Percentiles rank a stretch among this genome's conserved stretches.
phyloP scores from a whole-genome alignment of 2,329 filamentous ascomycete genomes.

The Aspergillus caelatus region DNA sequence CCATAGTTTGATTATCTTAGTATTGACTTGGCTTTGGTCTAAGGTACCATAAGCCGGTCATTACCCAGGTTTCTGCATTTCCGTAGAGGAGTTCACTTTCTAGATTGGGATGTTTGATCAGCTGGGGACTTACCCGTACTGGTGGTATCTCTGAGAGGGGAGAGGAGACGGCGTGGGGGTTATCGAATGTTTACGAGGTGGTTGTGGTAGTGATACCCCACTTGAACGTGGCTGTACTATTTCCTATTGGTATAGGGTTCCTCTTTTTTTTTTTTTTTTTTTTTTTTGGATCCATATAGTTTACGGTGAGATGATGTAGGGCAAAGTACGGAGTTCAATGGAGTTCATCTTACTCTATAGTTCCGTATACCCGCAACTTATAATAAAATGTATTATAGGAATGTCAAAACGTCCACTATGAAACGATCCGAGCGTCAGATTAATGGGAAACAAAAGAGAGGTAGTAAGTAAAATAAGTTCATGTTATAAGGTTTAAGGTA shows the following conservation, averaged over 20 bases:
- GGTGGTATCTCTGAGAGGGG: too few relatives aligned
- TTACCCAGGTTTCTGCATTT: background rate
- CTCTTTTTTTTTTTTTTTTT: too few relatives aligned
- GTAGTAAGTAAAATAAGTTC: background rate
- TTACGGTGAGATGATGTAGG: too few relatives aligned
- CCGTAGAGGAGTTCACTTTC: too few relatives aligned
- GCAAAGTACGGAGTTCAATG: too few relatives aligned
- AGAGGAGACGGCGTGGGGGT: background rate
- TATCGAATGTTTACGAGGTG: too few relatives aligned
- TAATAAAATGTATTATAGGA: background rate
- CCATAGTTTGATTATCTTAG: background rate
- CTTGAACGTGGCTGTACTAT: too few relatives aligned
- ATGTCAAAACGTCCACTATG: background rate
- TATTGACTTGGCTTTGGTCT: background rate
- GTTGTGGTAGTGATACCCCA: too few relatives aligned
- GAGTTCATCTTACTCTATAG: too few relatives aligned
- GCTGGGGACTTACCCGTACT: background rate
- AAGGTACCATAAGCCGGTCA: background rate
- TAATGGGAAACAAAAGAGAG: background rate
- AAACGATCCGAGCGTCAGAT: background rate
- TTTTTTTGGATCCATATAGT: too few relatives aligned
- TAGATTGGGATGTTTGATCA: background rate
- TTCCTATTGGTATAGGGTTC: too few relatives aligned
- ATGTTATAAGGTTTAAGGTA: background rate
- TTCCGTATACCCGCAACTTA: background rate